Evolutionary conservation across 228 moss, liverwort and hornwort species (phyloP).

Genomic region (Sphagnum magellanicum): DNA sequence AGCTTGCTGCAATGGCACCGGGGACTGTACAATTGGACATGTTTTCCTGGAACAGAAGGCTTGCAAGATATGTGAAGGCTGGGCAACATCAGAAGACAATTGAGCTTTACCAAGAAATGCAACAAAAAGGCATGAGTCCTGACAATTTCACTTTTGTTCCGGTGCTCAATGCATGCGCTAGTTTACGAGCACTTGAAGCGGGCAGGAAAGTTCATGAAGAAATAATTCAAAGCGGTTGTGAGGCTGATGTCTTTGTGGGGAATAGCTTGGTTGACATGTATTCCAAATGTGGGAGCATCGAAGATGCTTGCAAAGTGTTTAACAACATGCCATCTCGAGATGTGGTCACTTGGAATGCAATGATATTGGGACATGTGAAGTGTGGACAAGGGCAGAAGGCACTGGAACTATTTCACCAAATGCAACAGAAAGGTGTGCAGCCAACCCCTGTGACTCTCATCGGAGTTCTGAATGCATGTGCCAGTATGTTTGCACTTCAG

Average conservation of each 20-base stretch:
- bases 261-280: slow-evolving; percentile 54
- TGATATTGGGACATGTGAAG: slow-evolving; percentile 29
- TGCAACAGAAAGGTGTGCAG: slow-evolving; percentile 20
- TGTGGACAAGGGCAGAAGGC: slow-evolving; percentile 16
- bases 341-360: slow-evolving; percentile 41
- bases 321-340: slow-evolving; percentile 20
- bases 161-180: background rate
- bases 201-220: slow-evolving; percentile 31
- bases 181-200: slow-evolving; percentile 13
- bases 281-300: slow-evolving; percentile 37
- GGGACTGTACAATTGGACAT: no score
- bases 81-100: slow-evolving; percentile 25
- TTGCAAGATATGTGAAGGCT: slow-evolving; percentile 16
- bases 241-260: slow-evolving; percentile 26
- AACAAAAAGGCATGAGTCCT: slow-evolving; percentile 16
- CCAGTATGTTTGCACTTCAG: slow-evolving; percentile 1
- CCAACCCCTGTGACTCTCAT: slow-evolving; percentile 40
- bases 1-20: no score
- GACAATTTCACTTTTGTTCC: background rate
- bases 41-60: no score
- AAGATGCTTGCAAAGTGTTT: slow-evolving; percentile 29
- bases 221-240: slow-evolving; percentile 20
- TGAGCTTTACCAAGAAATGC: slow-evolving; percentile 18
- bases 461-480: slow-evolving; percentile 32
- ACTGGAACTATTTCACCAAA: slow-evolving; percentile 18